Conservation (phyloP, 257 asterid species). For the Salvia hispanica region DNA sequence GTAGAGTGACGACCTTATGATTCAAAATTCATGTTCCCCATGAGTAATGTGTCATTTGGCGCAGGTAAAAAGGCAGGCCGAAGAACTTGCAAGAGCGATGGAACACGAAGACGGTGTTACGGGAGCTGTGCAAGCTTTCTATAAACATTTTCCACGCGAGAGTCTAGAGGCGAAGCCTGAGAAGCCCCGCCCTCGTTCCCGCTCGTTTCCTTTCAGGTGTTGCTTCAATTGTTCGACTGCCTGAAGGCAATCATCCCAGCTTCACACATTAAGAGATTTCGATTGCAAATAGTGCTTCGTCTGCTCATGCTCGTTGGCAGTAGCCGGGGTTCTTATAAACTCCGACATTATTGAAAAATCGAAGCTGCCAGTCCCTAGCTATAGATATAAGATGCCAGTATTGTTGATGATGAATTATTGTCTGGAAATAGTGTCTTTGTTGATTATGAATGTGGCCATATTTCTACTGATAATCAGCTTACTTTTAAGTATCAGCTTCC, state of each 20-base stretch:
- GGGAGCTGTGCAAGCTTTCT: conserved; percentile 81
- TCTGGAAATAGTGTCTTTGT: background rate
- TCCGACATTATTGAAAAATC: background rate
- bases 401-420: no score
- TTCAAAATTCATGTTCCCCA: no score
- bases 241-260: background rate
- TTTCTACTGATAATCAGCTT: no score
- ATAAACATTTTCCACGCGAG: conserved; percentile 58
- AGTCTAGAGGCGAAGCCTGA: conserved; percentile 40
- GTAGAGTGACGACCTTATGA: no score
- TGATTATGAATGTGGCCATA: background rate
- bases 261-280: background rate
- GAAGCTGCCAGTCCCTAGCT: background rate
- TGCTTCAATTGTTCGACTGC: conserved; percentile 50
- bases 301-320: background rate
- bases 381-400: background rate
- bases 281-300: background rate
- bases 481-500: no score
- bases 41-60: background rate
- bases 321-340: background rate
- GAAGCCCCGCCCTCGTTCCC: conserved; percentile 29
- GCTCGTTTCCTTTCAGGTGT: conserved; percentile 36
- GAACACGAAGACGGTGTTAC: conserved; percentile 82
- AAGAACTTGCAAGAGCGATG: conserved; percentile 81
- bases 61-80: conserved; percentile 71